Conservation (phyloP, 1,139 yeast genomes). For the Saccharomycopsis hybrid region DNA sequence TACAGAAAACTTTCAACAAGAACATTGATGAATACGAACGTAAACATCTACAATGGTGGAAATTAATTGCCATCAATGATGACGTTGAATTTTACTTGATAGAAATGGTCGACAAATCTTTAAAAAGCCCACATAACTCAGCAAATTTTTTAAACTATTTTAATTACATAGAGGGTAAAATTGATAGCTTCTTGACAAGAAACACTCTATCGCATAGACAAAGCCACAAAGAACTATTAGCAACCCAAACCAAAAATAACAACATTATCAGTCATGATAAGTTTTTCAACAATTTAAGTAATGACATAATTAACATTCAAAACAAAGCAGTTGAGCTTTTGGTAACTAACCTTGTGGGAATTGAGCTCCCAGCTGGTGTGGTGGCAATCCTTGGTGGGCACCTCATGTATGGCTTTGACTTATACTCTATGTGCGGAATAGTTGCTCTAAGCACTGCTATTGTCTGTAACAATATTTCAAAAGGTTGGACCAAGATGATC, state of each 20-base stretch:
- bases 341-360: conserved; percentile 15
- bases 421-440: conserved; percentile 12
- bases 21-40: conserved; percentile 10
- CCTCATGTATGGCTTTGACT: conserved; percentile 15
- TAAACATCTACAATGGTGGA: conserved; percentile 17
- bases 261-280: background rate
- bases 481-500: conserved; percentile 11
- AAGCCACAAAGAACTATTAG: too few species aligned
- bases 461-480: conserved; percentile 12
- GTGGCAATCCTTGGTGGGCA: conserved; percentile 15
- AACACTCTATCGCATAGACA: background rate
- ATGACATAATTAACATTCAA: conserved; percentile 13
- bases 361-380: conserved; percentile 14
- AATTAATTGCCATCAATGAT: conserved; percentile 11
- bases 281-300: background rate
- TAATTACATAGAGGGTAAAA: conserved; percentile 19
- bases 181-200: conserved; percentile 6
- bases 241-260: background rate
- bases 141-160: conserved; percentile 6
- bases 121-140: background rate
- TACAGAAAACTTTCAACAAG: conserved; percentile 10
- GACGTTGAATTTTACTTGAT: conserved; percentile 18
- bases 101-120: conserved; percentile 13
- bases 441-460: conserved; percentile 13
- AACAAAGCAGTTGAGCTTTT: conserved; percentile 9